Conservation (phyloP, 495 filamentous ascomycete species). For the Penicillium daleae region DNA sequence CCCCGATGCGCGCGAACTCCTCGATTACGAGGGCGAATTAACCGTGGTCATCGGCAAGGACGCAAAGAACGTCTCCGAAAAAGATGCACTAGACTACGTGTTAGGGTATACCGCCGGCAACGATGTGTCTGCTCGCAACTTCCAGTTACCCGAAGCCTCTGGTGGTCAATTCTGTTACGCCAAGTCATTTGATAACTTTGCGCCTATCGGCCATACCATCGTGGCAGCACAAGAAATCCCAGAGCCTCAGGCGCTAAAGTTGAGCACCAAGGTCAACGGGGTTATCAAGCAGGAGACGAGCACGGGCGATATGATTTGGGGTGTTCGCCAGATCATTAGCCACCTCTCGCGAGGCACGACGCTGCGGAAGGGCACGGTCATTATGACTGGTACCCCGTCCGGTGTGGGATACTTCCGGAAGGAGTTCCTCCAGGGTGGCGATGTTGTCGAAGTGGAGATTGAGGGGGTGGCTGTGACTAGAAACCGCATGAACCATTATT, state of each 20-base stretch:
- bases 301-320: conserved; percentile 75
- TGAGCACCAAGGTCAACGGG: conserved; percentile 66
- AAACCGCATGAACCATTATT: conserved; percentile 27
- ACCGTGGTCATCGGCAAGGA: conserved; percentile 67
- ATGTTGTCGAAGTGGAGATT: conserved; percentile 57
- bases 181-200: conserved; percentile 80
- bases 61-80: conserved; percentile 61
- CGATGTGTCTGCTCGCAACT: conserved; percentile 72
- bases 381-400: conserved; percentile 71
- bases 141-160: conserved; percentile 66
- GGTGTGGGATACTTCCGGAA: conserved; percentile 44
- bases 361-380: conserved; percentile 67
- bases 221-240: conserved; percentile 57
- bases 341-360: conserved; percentile 73
- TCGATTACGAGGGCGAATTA: conserved; percentile 77
- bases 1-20: conserved; percentile 42
- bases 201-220: conserved; percentile 73
- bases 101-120: conserved; percentile 74
- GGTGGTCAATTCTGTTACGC: conserved; percentile 73
- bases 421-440: conserved; percentile 52
- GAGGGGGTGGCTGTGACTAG: conserved; percentile 37
- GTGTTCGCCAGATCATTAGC: conserved; percentile 64
- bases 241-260: conserved; percentile 58
- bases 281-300: conserved; percentile 62
- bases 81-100: conserved; percentile 66